Evolutionary conservation across 1,284 basidiomycete genomes (phyloP), one percentile per base, ranked within the genome.

Genomic region (Ustilago bromivora): DNA sequence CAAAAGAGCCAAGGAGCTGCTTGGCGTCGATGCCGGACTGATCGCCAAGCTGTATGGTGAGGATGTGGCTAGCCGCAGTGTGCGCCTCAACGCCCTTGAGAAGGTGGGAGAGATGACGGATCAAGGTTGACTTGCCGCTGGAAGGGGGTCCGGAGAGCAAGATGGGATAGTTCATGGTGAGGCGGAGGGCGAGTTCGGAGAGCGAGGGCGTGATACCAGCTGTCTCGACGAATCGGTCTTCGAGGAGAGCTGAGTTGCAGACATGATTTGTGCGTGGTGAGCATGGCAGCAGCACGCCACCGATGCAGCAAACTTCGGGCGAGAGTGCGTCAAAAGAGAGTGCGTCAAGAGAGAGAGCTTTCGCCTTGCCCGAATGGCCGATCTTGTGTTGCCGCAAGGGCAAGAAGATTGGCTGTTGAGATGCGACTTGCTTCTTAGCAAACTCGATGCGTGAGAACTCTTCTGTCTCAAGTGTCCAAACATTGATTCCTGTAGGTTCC

Each of bases 1-100:
- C 89, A 72, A 98, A 97, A 2, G 95, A 96, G 7, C 97, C 97
- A 38, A 99, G 90, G 1, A 99, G 90, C 1, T 95, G 92, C 57
- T 97, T 94, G 40, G 96, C 92, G 84, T 99, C 97, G 61, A 99
- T 90, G 2, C 83, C 83, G 2, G 81, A 81, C 46, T 84, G 82
- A 49, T 85, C 84, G 12, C 83, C 84, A 94, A 97, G 94, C 43
- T 98, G 91, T 73, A 97, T 93, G 66, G 98, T 92, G 4, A 91
- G 92, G 3, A 91, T 92, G 57, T 98, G 82, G 38, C 70, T 77
- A 6, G 53, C 43, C 6, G 35, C 17, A 11, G 65, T 51, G 4
- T 47, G 34, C 17, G 61, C 32, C n/a, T 66, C 59, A 2, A 52
- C 31, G 31, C 71, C 63, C 15, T 70, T 65, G 46, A 80, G 49